phyloP scores from a whole-genome alignment of 495 filamentous ascomycete species.

The Jackrogersella multiformis region DNA sequence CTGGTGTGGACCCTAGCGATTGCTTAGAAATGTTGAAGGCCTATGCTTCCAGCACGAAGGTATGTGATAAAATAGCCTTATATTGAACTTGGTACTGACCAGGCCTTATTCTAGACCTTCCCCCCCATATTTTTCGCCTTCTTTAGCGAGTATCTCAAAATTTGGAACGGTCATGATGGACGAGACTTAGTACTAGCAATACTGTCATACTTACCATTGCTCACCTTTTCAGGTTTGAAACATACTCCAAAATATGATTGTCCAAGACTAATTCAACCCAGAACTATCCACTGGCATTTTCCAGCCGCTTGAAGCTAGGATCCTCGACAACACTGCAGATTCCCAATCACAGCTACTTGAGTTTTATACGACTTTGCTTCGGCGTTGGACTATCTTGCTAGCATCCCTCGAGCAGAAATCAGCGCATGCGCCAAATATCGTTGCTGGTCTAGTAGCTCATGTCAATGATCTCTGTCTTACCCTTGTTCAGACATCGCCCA shows the following conservation, averaged over 20 bases:
- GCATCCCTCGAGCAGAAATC: constrained; percentile 44
- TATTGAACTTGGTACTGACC: not conserved
- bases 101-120: constrained; percentile 58
- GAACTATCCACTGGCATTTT: constrained; percentile 63
- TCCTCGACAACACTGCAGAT: constrained; percentile 61
- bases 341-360: constrained; percentile 67
- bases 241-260: not conserved
- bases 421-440: constrained; percentile 40
- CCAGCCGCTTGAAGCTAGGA: constrained; percentile 63
- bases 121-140: constrained; percentile 70
- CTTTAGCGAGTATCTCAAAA: constrained; percentile 65
- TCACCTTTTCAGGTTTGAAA: constrained; percentile 63
- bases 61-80: constrained; percentile 44
- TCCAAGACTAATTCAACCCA: constrained; percentile 44
- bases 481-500: constrained; percentile 60
- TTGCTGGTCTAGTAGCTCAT: constrained; percentile 63
- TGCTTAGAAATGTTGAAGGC: constrained; percentile 66
- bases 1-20: constrained; percentile 60
- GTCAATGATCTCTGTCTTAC: constrained; percentile 71
- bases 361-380: constrained; percentile 77
- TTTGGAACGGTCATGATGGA: constrained; percentile 75
- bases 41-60: constrained; percentile 72
- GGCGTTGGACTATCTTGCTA: constrained; percentile 68
- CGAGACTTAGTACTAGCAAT: constrained; percentile 70
- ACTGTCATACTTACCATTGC: constrained; percentile 69